Percentiles rank a stretch among this genome's conserved stretches.
Conservation (phyloP, 768 basidiomycete genomes). For the Leucogyrophana mollusca region DNA sequence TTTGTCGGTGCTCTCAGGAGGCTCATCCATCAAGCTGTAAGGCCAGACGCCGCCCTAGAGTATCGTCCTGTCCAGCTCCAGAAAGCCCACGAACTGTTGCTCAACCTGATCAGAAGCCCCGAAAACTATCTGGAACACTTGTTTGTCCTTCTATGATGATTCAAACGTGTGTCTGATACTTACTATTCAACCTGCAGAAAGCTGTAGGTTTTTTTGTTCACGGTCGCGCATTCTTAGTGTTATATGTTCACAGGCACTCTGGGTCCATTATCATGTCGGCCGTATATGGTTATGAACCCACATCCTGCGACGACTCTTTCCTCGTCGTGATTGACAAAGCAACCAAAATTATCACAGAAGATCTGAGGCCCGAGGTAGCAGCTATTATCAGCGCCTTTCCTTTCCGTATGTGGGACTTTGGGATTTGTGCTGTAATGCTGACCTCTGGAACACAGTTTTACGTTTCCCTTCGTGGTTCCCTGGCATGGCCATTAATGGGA, state of each 20-base stretch:
- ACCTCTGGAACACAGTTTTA: constrained; percentile 16
- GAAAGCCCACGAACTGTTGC: constrained; percentile 31
- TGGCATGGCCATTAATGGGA: constrained; percentile 15
- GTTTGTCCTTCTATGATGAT: constrained; percentile 1
- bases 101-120: constrained; percentile 29
- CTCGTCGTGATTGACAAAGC: background rate
- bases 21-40: constrained; percentile 34
- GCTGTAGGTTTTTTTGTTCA: constrained; percentile 6
- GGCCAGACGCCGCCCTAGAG: constrained; percentile 18
- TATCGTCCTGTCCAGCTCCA: constrained; percentile 33
- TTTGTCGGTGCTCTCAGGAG: constrained; percentile 18
- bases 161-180: constrained; percentile 13
- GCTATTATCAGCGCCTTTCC: constrained; percentile 7
- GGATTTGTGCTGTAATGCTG: background rate
- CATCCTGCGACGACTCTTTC: background rate
- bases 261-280: background rate
- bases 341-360: background rate
- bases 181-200: too few relatives aligned
- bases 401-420: constrained; percentile 12
- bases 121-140: constrained; percentile 21
- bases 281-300: background rate
- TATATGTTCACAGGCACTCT: background rate
- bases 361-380: background rate
- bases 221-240: constrained; percentile 6
- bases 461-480: constrained; percentile 26